Conservation (phyloP, 495 filamentous ascomycete species). For the Amorphotheca resinae region DNA sequence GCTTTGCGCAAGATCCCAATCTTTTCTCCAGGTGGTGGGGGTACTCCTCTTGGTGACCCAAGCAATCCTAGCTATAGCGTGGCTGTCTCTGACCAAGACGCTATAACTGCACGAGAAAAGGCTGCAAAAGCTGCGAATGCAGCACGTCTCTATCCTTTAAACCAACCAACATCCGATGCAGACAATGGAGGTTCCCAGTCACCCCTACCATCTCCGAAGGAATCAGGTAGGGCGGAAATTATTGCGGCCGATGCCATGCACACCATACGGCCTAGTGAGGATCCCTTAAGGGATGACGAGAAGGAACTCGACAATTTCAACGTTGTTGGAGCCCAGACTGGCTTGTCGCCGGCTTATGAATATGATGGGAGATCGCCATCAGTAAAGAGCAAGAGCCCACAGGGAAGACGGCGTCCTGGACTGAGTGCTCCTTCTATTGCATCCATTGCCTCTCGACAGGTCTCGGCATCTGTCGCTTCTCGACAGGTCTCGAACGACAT, state of each 20-base stretch:
- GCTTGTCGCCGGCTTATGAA: too few relatives aligned
- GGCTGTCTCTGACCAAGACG: conserved; percentile 39
- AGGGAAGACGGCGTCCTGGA: too few relatives aligned
- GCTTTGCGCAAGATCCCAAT: conserved; percentile 61
- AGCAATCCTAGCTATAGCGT: conserved; percentile 49
- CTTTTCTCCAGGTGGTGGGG: conserved; percentile 47
- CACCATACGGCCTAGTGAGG: neutral
- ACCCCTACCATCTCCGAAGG: neutral
- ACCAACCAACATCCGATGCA: too few relatives aligned
- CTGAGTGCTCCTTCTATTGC: too few relatives aligned
- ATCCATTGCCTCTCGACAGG: too few relatives aligned
- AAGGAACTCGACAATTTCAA: neutral
- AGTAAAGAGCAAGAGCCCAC: too few relatives aligned
- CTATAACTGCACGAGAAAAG: conserved; percentile 17
- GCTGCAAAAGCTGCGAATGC: conserved; percentile 1
- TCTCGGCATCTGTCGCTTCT: too few relatives aligned
- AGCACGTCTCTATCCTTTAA: too few relatives aligned
- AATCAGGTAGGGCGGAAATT: neutral
- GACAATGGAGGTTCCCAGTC: too few relatives aligned
- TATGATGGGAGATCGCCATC: too few relatives aligned
- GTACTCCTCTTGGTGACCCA: conserved; percentile 37
- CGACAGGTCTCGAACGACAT: too few relatives aligned
- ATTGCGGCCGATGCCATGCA: neutral
- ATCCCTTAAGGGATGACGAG: neutral
- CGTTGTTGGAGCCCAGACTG: too few relatives aligned